Evolutionary conservation across 768 basidiomycete genomes (phyloP).

Genomic region (Lactarius psammicola): DNA sequence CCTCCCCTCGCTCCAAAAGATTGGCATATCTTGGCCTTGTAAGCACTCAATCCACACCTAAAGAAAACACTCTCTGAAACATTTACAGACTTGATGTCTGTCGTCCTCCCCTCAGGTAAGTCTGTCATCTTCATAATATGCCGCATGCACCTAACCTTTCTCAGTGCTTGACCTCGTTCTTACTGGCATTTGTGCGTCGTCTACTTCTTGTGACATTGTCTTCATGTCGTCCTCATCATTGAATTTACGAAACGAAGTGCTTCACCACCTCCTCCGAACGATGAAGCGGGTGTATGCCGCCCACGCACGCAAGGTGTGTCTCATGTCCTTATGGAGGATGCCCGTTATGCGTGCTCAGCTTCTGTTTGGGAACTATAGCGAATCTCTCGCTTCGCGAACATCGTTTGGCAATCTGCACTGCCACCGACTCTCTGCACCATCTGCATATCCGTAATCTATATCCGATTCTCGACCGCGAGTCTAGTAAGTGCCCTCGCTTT

Average conservation of each 20-base stretch:
- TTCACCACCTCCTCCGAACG: not conserved
- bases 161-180: not conserved
- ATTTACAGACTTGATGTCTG: conserved; percentile 1
- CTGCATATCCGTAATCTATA: not conserved
- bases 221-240: not conserved
- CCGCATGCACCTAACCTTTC: not conserved
- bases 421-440: conserved; percentile 18
- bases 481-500: conserved; percentile 1
- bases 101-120: not conserved
- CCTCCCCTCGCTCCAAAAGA: not conserved
- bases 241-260: not conserved
- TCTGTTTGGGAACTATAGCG: not conserved
- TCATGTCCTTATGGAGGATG: not conserved
- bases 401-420: conserved; percentile 17
- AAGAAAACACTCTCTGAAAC: not conserved
- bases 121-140: not conserved
- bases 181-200: not conserved
- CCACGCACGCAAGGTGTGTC: conserved; percentile 10
- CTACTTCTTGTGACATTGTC: not conserved
- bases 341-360: not conserved
- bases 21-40: conserved; percentile 11
- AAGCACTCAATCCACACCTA: not conserved
- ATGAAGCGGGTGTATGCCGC: not conserved
- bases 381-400: conserved; percentile 1
- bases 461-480: not conserved